Evolutionary conservation across 805 yeast species (phyloP), one percentile per base, ranked within the genome.

Genomic region (Starmerella davenportii): DNA sequence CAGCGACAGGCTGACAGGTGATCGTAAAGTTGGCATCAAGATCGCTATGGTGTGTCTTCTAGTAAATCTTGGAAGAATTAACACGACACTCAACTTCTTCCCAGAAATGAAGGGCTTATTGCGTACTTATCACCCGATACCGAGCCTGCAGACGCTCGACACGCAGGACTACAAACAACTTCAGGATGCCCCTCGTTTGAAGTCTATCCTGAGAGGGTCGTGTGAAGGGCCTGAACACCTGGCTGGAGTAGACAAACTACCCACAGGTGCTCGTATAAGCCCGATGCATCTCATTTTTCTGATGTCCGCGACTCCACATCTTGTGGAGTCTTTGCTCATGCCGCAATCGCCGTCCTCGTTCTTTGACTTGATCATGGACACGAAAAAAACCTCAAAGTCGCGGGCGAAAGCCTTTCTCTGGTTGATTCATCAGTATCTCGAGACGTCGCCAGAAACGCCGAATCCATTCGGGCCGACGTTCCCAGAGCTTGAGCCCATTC

Each of bases 21-120:
- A 65, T 43, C 69, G 70, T 31, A 65, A 69, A 58, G 79, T 81
- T 1, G 63, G 60, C 9, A 62, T 72, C 30, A 72, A 81, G 15
- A 79, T 80, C 17, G 77, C 81, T 39, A 72, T 81, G 66, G 76
- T 82, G 27, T 82, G 94, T 46, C 59, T 87, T 29, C 63, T 87
- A 43, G 95, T 87, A 15, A 87, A 87, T 53, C 73, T 85, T 39
- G 96, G 96, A 8, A 66, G 95, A 44, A 73, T 87, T 74, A 87
- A 87, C 61, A 87, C 98, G 2, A 87, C 96, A 2, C 76, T 87
- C 38, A 87, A 87, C 59, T 62, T 87, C 54, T 93, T 82, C 40
- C 81, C 92, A 18, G 95, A 84, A 52, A 87, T 87, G 96, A 76
- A 82, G 49, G 81, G 94, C 0, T 87, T 84, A 47, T 65, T 87